Base-by-base conservation (phyloP, 495 filamentous ascomycete genomes). In the Saxophila tyrrhenica region DNA sequence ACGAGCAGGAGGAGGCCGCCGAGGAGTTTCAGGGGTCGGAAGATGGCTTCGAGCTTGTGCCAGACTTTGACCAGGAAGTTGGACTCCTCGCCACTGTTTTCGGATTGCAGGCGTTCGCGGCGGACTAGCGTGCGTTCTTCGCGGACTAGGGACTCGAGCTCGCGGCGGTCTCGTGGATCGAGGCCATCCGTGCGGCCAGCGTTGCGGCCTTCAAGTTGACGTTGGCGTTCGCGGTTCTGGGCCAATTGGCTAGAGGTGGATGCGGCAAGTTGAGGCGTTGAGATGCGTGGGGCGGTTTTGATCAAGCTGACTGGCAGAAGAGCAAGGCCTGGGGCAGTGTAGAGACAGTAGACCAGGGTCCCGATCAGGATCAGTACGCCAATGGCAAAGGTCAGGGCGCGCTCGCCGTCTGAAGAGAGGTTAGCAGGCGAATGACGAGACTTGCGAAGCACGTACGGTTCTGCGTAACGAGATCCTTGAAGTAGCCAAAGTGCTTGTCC, bases 71-170 rank as follows among this genome's bases (percentile, higher is more conserved):
- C 77, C 52, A 94, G 66, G 67, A 78, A 79, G 62, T 79, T 76
- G 41, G 78, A 79, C 39, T 80, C 79, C 63, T 91, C 83, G 46
- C 88, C 86, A 50, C 77, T 77, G 11, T 83, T 77, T 68, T 95
- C 89, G 21, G 85, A 84, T 13, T 87, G 87, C 32, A 97, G 73
- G 19, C 92, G 82, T 68, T 95, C 85, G 13, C 92, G 84, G 15
- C 92, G 85, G 22, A 94, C 85, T 1, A 98, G 78, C 0, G 92
- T 98, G 51, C 88, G 78, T 67, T 97, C 92, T 68, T 97, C 89
- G 48, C 92, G 82, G 21, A 86, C 75, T 2, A 98, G 78, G 24
- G 83, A 75, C 57, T 97, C 92, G 9, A 97, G 73, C 64, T 96
- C 90, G 41, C 92, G 77, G 50, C 86, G 79, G 63, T 97, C 90